Conservation (phyloP, 2,329 filamentous ascomycete genomes). For the Microcyclospora tardicrescens region DNA sequence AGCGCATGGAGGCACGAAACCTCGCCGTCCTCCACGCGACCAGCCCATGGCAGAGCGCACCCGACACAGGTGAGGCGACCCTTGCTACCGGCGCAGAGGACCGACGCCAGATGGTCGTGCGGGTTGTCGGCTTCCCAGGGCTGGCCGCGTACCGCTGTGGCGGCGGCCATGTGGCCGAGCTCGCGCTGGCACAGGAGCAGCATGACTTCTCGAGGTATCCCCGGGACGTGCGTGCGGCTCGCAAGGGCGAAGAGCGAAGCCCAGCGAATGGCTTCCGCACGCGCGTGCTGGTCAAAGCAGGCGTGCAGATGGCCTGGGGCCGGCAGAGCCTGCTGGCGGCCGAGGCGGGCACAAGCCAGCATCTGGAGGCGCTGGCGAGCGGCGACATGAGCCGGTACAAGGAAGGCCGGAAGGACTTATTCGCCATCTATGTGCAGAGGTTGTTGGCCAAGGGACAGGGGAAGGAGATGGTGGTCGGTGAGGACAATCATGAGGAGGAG, state of each 20-base stretch:
- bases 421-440: no score
- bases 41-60: constrained; percentile 13
- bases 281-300: constrained; percentile 15
- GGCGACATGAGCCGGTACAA: no score
- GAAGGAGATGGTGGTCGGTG: no score
- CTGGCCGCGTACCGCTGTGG: constrained; percentile 16
- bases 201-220: background rate
- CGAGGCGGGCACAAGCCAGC: constrained; percentile 17
- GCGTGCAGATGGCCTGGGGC: constrained; percentile 18
- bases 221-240: constrained; percentile 1
- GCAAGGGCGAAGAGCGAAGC: constrained; percentile 3
- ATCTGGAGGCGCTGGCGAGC: constrained; percentile 12
- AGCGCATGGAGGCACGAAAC: constrained; percentile 18
- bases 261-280: constrained; percentile 16
- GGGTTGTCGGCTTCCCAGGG: constrained; percentile 16
- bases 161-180: constrained; percentile 13
- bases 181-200: constrained; percentile 9
- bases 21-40: constrained; percentile 11
- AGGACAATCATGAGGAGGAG: no score
- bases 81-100: constrained; percentile 7
- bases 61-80: constrained; percentile 7
- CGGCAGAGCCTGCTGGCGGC: constrained; percentile 17
- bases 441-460: no score
- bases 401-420: no score
- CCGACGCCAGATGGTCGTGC: constrained; percentile 15